A percentile compares a stretch with the other conserved stretches of the same genome.
These are phyloP conservation scores for Phytophthora europaea DNA, from an alignment of 352 stramenopile species.

Conservation along the genomic window DNA sequence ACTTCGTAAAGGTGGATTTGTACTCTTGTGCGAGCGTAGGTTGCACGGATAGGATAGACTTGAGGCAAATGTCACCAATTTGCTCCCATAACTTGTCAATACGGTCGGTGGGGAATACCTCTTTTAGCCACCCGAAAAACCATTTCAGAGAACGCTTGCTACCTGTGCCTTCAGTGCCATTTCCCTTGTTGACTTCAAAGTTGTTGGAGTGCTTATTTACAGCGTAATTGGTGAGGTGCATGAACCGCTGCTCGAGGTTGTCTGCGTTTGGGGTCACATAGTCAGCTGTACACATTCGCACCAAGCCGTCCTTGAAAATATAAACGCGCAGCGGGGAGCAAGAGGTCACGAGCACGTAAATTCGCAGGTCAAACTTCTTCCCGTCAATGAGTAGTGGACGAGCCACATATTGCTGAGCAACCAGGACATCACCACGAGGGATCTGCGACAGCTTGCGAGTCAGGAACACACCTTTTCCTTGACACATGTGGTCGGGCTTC, in stretches of 20 bases:
- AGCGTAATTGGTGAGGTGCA: conserved; percentile 95
- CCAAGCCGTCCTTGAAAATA: conserved; percentile 92
- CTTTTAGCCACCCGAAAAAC: conserved; percentile 93
- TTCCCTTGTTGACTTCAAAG: conserved; percentile 86
- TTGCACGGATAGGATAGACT: conserved; percentile 94
- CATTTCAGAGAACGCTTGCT: conserved; percentile 93
- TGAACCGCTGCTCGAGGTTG: conserved; percentile 91
- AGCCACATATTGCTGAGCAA: conserved; percentile 90
- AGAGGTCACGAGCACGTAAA: conserved; percentile 93
- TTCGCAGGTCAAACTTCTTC: conserved; percentile 95
- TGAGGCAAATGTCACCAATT: conserved; percentile 96
- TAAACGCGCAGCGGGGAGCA: conserved; percentile 91
- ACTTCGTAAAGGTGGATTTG: conserved; percentile 86
- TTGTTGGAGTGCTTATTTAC: conserved; percentile 94
- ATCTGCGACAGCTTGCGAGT: conserved; percentile 93
- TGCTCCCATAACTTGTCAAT: conserved; percentile 90
- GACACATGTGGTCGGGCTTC: conserved; percentile 93
- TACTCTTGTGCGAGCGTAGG: conserved; percentile 95
- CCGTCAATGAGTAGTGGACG: conserved; percentile 81
- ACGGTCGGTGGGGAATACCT: conserved; percentile 63
- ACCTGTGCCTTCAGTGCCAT: conserved; percentile 63
- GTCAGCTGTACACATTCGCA: conserved; percentile 90
- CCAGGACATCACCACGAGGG: conserved; percentile 84
- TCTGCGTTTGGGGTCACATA: conserved; percentile 87
- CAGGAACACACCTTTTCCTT: conserved; percentile 96